phyloP scores from a whole-genome alignment of 441 rosid genomes.

The Syzygium syzygioides region DNA sequence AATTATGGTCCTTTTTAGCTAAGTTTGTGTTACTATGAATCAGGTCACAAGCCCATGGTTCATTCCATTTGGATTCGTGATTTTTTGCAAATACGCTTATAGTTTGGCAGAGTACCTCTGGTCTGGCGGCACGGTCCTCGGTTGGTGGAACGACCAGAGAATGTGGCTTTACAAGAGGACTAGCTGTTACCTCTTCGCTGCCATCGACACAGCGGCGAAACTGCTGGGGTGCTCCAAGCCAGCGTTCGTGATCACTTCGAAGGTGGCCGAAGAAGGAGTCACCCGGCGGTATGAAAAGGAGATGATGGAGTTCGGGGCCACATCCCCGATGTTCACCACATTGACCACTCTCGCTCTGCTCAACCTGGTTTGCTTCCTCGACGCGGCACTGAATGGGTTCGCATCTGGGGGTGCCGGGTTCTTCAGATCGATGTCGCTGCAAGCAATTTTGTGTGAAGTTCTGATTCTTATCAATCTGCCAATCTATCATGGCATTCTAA shows the following conservation, averaged over 20 bases:
- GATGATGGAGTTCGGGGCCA: constrained; percentile 62
- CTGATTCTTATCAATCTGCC: constrained; percentile 17
- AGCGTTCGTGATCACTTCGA: constrained; percentile 50
- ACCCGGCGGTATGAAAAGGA: constrained; percentile 40
- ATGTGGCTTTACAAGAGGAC: constrained; percentile 69
- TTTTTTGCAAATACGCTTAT: constrained; percentile 18
- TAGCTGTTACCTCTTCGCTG: constrained; percentile 50
- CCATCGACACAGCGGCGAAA: constrained; percentile 31
- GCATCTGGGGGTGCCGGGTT: neutral
- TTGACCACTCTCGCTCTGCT: constrained; percentile 49
- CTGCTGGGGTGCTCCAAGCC: constrained; percentile 33
- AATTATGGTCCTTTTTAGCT: neutral
- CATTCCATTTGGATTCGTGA: constrained; percentile 50
- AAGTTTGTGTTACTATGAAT: neutral
- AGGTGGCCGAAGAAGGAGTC: constrained; percentile 56
- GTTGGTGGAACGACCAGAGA: constrained; percentile 74
- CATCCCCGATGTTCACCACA: constrained; percentile 50
- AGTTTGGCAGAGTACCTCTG: constrained; percentile 48
- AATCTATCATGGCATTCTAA: constrained; percentile 11
- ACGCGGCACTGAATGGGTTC: constrained; percentile 19
- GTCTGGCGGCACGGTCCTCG: constrained; percentile 51
- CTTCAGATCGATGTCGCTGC: constrained; percentile 5
- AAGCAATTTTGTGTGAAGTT: constrained; percentile 8
- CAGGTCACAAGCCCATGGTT: constrained; percentile 50
- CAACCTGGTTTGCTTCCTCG: constrained; percentile 37